Percentiles rank a stretch among this genome's conserved stretches.
Evolutionary conservation across 306 rosid species (phyloP).

Genomic region (Cyclanthera cordifolia): DNA sequence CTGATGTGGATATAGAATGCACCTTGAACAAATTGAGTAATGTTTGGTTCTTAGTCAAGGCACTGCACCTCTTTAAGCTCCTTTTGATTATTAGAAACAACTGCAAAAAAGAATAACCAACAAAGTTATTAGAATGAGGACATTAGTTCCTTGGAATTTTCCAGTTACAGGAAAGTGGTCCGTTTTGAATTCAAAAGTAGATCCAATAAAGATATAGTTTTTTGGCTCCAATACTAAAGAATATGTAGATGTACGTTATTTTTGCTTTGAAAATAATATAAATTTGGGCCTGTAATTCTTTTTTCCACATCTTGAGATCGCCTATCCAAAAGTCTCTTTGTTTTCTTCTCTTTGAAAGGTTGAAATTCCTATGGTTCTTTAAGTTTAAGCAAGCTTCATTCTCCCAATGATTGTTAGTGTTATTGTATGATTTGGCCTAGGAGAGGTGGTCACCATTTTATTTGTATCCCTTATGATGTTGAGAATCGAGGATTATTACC

Average conservation of each 20-base stretch:
- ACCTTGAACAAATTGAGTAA: slow-evolving; percentile 83
- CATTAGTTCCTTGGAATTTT: neutral
- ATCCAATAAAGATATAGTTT: neutral
- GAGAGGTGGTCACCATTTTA: too few species aligned
- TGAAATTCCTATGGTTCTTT: too few species aligned
- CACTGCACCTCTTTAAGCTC: slow-evolving; percentile 93
- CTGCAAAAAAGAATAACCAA: slow-evolving; percentile 34
- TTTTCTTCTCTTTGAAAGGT: too few species aligned
- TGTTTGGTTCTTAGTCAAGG: slow-evolving; percentile 96
- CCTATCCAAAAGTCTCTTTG: too few species aligned
- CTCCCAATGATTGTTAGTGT: too few species aligned
- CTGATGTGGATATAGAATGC: slow-evolving; percentile 15
- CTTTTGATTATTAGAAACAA: slow-evolving; percentile 96
- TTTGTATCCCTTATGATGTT: too few species aligned
- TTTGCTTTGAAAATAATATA: neutral
- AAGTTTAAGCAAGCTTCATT: too few species aligned
- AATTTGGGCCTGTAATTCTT: too few species aligned
- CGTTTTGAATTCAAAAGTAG: neutral
- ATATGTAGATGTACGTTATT: neutral
- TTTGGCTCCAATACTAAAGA: neutral
- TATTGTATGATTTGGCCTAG: too few species aligned
- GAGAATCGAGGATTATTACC: too few species aligned
- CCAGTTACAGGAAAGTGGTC: neutral
- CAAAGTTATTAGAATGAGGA: slow-evolving; percentile 10
- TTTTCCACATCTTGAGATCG: too few species aligned